These are phyloP conservation scores for Debaryomyces sp. DNA, from an alignment of 1,139 yeast genomes.

Conservation along the genomic window DNA sequence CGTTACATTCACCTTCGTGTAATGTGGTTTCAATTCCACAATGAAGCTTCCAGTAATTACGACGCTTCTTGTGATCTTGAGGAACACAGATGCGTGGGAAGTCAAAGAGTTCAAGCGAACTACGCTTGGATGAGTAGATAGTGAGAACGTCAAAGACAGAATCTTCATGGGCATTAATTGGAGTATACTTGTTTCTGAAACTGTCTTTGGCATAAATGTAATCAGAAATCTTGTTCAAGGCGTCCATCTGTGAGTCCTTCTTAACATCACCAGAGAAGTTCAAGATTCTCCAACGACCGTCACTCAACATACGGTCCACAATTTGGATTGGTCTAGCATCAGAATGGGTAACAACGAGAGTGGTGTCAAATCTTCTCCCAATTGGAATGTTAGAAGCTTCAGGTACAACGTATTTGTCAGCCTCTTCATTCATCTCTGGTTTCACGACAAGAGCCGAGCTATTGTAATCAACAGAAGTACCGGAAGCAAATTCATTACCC, in stretches of 20 bases:
- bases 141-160: slow-evolving; percentile 26
- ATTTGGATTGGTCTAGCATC: slow-evolving; percentile 28
- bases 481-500: slow-evolving; percentile 36
- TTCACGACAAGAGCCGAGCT: slow-evolving; percentile 19
- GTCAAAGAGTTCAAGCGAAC: slow-evolving; percentile 24
- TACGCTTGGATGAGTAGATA: slow-evolving; percentile 23
- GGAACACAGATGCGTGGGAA: slow-evolving; percentile 32
- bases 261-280: slow-evolving; percentile 28
- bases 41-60: slow-evolving; percentile 33
- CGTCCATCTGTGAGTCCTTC: slow-evolving; percentile 12
- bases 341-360: slow-evolving; percentile 24
- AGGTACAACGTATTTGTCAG: slow-evolving; percentile 8
- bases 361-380: slow-evolving; percentile 28
- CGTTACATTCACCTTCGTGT: slow-evolving; percentile 23
- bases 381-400: slow-evolving; percentile 26
- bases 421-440: slow-evolving; percentile 5
- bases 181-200: slow-evolving; percentile 26
- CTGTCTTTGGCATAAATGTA: slow-evolving; percentile 16
- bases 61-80: slow-evolving; percentile 25
- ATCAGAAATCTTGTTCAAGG: slow-evolving; percentile 18
- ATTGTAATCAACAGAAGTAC: slow-evolving; percentile 31
- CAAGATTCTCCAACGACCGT: slow-evolving; percentile 25
- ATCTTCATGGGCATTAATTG: slow-evolving; percentile 23
- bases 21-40: slow-evolving; percentile 25
- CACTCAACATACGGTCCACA: slow-evolving; percentile 26